Conservation (phyloP, 345 rosid genomes). For the Geranium rotundifolium region DNA sequence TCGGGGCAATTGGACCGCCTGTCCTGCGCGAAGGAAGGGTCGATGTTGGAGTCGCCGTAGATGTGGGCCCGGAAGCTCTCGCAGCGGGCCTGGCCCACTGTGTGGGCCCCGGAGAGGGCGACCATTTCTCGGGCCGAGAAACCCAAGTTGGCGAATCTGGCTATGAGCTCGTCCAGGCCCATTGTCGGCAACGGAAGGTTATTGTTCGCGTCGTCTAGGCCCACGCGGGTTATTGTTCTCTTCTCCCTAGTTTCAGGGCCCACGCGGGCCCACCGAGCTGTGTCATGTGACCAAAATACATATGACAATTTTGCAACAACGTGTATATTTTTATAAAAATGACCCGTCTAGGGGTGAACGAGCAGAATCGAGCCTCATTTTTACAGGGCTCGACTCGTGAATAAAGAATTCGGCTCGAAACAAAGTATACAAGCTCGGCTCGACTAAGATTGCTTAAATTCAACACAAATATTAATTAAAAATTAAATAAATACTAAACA, state of each 20-base stretch:
- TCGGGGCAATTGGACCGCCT: constrained; percentile 22
- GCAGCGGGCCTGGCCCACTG: constrained; percentile 42
- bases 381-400: too few species aligned
- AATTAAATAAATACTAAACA: too few species aligned
- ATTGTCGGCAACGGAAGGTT: constrained; percentile 58
- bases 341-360: too few species aligned
- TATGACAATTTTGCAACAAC: too few species aligned
- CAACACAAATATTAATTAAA: too few species aligned
- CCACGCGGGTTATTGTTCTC: constrained; percentile 71
- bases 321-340: too few species aligned
- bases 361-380: too few species aligned
- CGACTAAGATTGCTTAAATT: too few species aligned
- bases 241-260: constrained; percentile 78
- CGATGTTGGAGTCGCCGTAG: constrained; percentile 34
- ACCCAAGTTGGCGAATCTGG: constrained; percentile 48
- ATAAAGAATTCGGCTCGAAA: too few species aligned
- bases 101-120: constrained; percentile 58
- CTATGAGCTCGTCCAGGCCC: constrained; percentile 44
- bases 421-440: too few species aligned
- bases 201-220: constrained; percentile 66
- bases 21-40: constrained; percentile 17
- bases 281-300: too few species aligned
- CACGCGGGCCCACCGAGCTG: constrained; percentile 81
- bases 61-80: constrained; percentile 23
- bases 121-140: constrained; percentile 68